phyloP scores from a whole-genome alignment of 148 eudicot species.

The Cornus controversa region DNA sequence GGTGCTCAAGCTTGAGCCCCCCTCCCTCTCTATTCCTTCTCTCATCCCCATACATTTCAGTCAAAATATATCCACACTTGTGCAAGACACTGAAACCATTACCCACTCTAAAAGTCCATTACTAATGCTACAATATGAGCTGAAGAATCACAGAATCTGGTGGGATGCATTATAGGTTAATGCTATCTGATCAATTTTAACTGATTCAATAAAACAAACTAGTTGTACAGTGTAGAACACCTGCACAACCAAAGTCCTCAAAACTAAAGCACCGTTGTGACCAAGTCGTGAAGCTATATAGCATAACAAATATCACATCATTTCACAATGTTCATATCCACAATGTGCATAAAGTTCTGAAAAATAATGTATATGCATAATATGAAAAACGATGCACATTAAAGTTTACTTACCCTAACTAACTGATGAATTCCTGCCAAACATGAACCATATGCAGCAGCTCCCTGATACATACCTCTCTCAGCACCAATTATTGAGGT shows the following conservation, averaged over 20 bases:
- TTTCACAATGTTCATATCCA: background rate
- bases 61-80: too few species aligned
- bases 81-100: too few species aligned
- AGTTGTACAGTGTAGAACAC: background rate
- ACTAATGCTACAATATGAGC: background rate
- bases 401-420: constrained; percentile 56
- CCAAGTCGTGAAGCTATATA: background rate
- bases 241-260: background rate
- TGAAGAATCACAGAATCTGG: background rate
- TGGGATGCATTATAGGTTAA: background rate
- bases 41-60: too few species aligned
- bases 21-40: too few species aligned
- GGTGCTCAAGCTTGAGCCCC: too few species aligned
- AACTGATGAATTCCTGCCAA: constrained; percentile 81
- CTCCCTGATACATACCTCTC: constrained; percentile 87
- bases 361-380: background rate
- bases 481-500: constrained; percentile 80
- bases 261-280: background rate
- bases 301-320: background rate
- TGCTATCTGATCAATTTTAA: background rate
- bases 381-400: background rate
- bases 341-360: background rate
- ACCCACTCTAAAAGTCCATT: too few species aligned
- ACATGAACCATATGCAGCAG: constrained; percentile 88
- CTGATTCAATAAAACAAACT: background rate